Evolutionary conservation across 257 asterid species (phyloP).

Genomic region (Schizonepeta tenuifolia): DNA sequence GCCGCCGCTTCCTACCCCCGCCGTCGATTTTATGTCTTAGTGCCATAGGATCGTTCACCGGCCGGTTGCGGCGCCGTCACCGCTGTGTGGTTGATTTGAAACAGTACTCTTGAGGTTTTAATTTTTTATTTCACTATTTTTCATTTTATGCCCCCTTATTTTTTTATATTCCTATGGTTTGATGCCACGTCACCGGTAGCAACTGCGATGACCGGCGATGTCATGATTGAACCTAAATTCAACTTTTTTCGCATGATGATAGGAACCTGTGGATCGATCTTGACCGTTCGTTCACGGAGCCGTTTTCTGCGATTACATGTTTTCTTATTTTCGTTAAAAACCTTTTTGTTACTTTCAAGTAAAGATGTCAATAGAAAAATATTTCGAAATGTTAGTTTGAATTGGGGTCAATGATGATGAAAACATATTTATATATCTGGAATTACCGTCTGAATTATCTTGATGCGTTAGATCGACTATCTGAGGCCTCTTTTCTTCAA

Average conservation of each 20-base stretch:
- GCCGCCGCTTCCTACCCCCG: conserved; percentile 51
- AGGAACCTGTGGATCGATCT: conserved; percentile 44
- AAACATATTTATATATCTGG: conserved; percentile 42
- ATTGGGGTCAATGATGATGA: conserved; percentile 51
- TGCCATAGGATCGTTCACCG: conserved; percentile 36
- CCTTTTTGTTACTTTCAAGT: too few species aligned
- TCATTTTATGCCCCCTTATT: neutral
- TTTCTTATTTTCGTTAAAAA: too few species aligned
- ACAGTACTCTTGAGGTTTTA: conserved; percentile 77
- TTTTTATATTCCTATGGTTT: conserved; percentile 37
- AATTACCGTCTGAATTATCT: conserved; percentile 75
- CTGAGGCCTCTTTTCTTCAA: conserved; percentile 49
- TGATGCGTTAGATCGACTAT: conserved; percentile 65
- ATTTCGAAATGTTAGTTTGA: neutral
- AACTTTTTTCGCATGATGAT: conserved; percentile 63
- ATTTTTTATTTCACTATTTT: neutral
- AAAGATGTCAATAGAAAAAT: too few species aligned
- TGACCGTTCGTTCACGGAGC: conserved; percentile 53
- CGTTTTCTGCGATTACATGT: conserved; percentile 74
- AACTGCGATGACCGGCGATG: conserved; percentile 56
- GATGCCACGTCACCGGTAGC: conserved; percentile 79
- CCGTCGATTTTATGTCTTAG: conserved; percentile 28
- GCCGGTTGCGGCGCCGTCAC: conserved; percentile 48
- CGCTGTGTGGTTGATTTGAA: conserved; percentile 69
- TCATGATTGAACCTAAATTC: conserved; percentile 56